Percentiles rank a stretch among this genome's conserved stretches.
Evolutionary conservation across 202 grass and related monocot species (phyloP).

Genomic region (Bolboschoenoplectus hybrid): DNA sequence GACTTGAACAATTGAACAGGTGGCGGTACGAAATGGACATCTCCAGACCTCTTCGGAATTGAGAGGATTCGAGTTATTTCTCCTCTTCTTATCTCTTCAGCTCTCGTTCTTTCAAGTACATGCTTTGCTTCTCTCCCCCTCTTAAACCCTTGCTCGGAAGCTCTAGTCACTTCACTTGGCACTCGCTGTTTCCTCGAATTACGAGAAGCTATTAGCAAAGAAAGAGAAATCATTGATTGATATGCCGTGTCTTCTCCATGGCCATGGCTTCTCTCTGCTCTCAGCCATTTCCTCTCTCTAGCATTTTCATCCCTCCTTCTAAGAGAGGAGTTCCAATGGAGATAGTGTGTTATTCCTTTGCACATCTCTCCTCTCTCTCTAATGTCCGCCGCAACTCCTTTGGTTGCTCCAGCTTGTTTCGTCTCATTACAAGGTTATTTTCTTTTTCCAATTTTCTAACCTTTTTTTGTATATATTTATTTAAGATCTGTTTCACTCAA

Average conservation of each 20-base stretch:
- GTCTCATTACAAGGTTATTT: background rate
- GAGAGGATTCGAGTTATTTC: background rate
- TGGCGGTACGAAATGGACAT: too few species aligned
- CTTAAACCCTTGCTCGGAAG: background rate
- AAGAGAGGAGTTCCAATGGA: conserved; percentile 14
- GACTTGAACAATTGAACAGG: too few species aligned
- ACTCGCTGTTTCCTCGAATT: background rate
- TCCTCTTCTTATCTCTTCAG: background rate
- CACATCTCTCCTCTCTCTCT: background rate
- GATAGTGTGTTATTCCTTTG: background rate
- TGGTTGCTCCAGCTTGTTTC: conserved; percentile 2
- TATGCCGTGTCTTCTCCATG: conserved; percentile 6
- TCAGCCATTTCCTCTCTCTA: background rate
- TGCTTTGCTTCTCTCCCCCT: background rate
- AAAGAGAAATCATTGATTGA: conserved; percentile 7
- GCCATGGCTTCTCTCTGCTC: background rate
- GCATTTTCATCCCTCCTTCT: background rate
- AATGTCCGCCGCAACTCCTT: background rate
- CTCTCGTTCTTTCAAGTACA: background rate
- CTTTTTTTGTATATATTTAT: background rate
- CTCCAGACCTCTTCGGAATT: too few species aligned
- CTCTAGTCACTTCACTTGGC: background rate
- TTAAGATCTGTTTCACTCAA: background rate
- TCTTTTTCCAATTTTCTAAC: background rate
- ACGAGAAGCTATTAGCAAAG: background rate